Base-by-base conservation (phyloP, 371 early-diverging fungal species). In the Mortierella sp. region DNA sequence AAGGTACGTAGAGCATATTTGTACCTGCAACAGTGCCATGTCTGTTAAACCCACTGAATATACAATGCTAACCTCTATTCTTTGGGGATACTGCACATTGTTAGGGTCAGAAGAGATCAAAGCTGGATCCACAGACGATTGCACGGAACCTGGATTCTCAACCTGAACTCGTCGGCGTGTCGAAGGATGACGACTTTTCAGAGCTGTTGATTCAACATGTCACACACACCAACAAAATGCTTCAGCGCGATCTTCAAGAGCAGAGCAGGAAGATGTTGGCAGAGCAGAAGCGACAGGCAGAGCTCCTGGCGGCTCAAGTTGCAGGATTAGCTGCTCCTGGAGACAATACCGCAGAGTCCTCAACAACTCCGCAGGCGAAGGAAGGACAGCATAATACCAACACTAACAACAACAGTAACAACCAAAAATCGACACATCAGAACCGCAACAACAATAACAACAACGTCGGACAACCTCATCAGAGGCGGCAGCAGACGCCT, bases 111-210 rank as follows among this genome's bases (percentile, higher is more conserved):
- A 71, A 71, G 19, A 44, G 71, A 9, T 71, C 44, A 14, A 71
- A 71, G 24, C 10, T 21, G 26, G 53, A 73, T 24, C 54, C 67
- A 70, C 69, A 75, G 55, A 54, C n/a, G 9, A 46, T 57, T 40
- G 53, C 50, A 43, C 81, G 77, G 77, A 74, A 70, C 28, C 40
- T 77, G 46, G 81, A 80, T 50, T 79, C 76, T 43, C 79, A 53
- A 19, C 78, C 84, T 19, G 84, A 84, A 40, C 80, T 80, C 13
- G 84, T 84, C 0, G 84, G 84, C 19, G 50, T 77, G 21, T 71
- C 77, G 1, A 55, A 67, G 21, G 84, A 84, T 0, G 81, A 80
- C 2, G 84, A 84, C 67, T 84, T 84, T 70, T 77, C 80, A 14
- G 69, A 77, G 5, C 40, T 84, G 6, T 37, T 84, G n/a, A 40